phyloP scores from a whole-genome alignment of 306 rosid genomes.

The Vigna mungo region DNA sequence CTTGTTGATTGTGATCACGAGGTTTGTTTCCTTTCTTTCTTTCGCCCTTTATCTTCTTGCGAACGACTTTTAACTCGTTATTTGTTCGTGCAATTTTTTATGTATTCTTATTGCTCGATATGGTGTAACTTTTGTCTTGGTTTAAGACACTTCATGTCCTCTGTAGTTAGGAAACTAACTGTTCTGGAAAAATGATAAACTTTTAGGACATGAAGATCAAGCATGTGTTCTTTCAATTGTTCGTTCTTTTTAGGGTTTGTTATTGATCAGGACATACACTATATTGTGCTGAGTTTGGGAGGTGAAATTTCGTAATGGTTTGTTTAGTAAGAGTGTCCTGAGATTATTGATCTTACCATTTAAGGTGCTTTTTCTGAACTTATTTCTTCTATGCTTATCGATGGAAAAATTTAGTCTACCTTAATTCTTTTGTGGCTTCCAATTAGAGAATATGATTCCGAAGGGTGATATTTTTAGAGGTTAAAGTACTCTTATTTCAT shows the following conservation, averaged over 20 bases:
- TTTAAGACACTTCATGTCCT: neutral
- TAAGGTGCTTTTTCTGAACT: neutral
- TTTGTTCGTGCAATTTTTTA: neutral
- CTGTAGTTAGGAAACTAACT: neutral
- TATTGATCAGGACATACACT: neutral
- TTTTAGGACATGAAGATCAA: neutral
- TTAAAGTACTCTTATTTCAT: too few species aligned
- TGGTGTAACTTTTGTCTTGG: slow-evolving; percentile 6
- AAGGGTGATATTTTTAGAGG: too few species aligned
- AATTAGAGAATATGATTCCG: too few species aligned
- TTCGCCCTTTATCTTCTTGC: neutral
- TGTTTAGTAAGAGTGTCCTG: neutral
- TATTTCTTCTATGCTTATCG: neutral
- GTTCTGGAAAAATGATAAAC: neutral
- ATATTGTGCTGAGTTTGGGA: neutral
- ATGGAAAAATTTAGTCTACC: neutral
- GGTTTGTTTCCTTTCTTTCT: slow-evolving; percentile 49
- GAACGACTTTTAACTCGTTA: neutral
- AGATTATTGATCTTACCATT: neutral
- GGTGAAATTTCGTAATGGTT: neutral
- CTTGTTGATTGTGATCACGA: slow-evolving; percentile 97
- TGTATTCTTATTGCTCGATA: neutral
- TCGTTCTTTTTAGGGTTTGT: neutral
- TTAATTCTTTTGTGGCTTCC: neutral
- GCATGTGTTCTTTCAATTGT: neutral